A percentile compares a stretch with the other conserved stretches of the same genome.
These are phyloP conservation scores for Phytopythium boreale DNA, from an alignment of 352 stramenopile genomes.

Conservation along the genomic window DNA sequence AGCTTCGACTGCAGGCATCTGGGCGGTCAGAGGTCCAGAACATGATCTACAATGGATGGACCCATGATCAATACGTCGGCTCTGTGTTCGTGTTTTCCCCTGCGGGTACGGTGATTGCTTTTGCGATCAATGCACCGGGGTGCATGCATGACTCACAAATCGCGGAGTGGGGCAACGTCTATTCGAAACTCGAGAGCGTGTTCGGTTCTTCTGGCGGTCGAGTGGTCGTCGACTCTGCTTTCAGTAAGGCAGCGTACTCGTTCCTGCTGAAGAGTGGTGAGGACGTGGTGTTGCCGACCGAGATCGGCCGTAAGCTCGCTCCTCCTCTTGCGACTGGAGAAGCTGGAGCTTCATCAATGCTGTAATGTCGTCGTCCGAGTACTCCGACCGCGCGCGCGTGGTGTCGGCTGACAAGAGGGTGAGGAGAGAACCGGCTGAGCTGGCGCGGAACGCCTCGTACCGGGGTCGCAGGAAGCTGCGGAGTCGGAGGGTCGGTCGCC, in stretches of 20 bases:
- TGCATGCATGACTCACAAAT: slow-evolving; percentile 21
- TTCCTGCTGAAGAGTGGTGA: neutral
- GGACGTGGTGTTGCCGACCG: neutral
- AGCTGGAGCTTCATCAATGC: neutral
- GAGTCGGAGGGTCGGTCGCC: no score
- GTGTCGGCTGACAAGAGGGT: neutral
- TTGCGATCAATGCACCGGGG: slow-evolving; percentile 20
- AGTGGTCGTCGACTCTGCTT: slow-evolving; percentile 5
- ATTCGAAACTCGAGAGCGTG: neutral
- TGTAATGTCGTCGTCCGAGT: neutral
- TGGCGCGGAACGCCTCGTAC: neutral
- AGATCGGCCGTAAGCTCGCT: neutral
- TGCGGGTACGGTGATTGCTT: slow-evolving; percentile 25
- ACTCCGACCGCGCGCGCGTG: neutral
- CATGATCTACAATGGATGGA: slow-evolving; percentile 34
- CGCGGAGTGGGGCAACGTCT: slow-evolving; percentile 1
- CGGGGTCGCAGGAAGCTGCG: no score
- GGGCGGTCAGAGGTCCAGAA: slow-evolving; percentile 11
- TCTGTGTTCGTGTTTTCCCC: slow-evolving; percentile 27
- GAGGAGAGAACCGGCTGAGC: neutral
- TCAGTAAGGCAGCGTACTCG: neutral
- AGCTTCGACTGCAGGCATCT: slow-evolving; percentile 17
- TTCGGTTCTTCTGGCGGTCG: neutral
- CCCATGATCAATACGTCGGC: slow-evolving; percentile 26
- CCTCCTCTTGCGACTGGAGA: neutral